Base-by-base conservation (phyloP, 169 alveolate genomes). In the Plasmodium ovale region DNA sequence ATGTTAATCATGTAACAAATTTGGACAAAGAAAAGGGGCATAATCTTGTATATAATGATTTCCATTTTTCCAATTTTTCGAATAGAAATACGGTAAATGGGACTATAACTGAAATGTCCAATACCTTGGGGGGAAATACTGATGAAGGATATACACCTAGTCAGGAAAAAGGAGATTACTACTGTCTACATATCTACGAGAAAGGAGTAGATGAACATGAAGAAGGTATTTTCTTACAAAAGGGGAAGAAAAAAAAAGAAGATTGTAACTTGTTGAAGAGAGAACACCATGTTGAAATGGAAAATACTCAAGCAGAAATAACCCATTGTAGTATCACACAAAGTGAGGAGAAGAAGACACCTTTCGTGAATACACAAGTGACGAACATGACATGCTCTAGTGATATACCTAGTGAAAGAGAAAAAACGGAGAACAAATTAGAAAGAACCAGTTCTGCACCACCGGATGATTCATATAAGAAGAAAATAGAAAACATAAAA, bases 401-500 rank as follows among this genome's bases (percentile, higher is more conserved):
- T 39, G 21, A 14, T 60, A 4, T 25, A 21, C 59, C 21, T 29
- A 47, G 25, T 25, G 68, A 21, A 29, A 49, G 35, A 16, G 6
- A 5, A 0, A 25, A 68, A 6, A 68, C 6, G 25, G 44, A 68
- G 33, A 23, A 47, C 10, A 54, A 23, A 60, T 23, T 47, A 39
- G 64, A 77, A 62, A 56, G 47, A 37, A 54, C 23, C 25, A 58
- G 19, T 19, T 60, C 14, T 19, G 42, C 19, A 14, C 19, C n/a
- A 39, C 35, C 25, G 21, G 60, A 54, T 60, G 74, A 77, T 77
- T 21, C 16, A 60, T 77, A 77, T 64, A 53, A 77, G 62, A 35
- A 39, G 14, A 44, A 60, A 44, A 33, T 77, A 60, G 62, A 53
- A 29, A 37, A 77, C n/a, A 42, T 77, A 12, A 33, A 77, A 62